Percentiles rank a stretch among this genome's conserved stretches.
Conservation (phyloP, 192 early-diverging fungal species). For the Entomortierella lignicola region DNA sequence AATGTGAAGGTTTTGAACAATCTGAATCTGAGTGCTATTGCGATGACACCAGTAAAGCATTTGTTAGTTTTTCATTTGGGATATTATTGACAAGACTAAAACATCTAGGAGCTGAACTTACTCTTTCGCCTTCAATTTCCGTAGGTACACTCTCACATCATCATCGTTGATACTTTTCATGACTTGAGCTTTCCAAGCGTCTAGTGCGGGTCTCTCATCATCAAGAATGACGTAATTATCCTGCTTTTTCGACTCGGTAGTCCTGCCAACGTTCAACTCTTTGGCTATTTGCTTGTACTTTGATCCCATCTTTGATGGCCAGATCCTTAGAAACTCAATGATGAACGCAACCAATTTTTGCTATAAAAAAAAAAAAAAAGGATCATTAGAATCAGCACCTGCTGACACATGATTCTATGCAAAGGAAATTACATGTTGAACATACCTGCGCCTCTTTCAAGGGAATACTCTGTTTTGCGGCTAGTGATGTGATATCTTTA, state of each 20-base stretch:
- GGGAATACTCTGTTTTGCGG: conserved; percentile 29
- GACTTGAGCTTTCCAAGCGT: conserved; percentile 21
- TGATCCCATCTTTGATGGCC: conserved; percentile 38
- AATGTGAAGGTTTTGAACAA: conserved; percentile 47
- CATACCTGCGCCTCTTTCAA: conserved; percentile 42
- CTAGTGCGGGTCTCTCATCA: conserved; percentile 34
- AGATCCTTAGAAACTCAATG: conserved; percentile 51
- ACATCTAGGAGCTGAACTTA: conserved; percentile 4
- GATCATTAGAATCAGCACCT: background rate
- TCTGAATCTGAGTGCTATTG: conserved; percentile 44
- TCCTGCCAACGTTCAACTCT: conserved; percentile 28
- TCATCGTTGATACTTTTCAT: conserved; percentile 32
- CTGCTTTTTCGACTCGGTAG: conserved; percentile 12
- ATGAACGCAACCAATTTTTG: conserved; percentile 49
- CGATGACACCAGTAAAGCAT: too few relatives aligned
- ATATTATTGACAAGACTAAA: background rate
- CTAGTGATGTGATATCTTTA: conserved; percentile 43
- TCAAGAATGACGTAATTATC: conserved; percentile 46
- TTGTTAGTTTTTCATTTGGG: too few relatives aligned
- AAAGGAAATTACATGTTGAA: background rate
- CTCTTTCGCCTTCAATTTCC: conserved; percentile 45
- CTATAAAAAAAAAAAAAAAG: conserved; percentile 3
- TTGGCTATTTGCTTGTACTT: conserved; percentile 42
- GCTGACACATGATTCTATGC: background rate
- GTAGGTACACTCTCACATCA: conserved; percentile 11